Percentiles rank a stretch among this genome's conserved stretches.
Evolutionary conservation across 495 filamentous ascomycete genomes (phyloP).

Genomic region (Penicillium maclennaniae): DNA sequence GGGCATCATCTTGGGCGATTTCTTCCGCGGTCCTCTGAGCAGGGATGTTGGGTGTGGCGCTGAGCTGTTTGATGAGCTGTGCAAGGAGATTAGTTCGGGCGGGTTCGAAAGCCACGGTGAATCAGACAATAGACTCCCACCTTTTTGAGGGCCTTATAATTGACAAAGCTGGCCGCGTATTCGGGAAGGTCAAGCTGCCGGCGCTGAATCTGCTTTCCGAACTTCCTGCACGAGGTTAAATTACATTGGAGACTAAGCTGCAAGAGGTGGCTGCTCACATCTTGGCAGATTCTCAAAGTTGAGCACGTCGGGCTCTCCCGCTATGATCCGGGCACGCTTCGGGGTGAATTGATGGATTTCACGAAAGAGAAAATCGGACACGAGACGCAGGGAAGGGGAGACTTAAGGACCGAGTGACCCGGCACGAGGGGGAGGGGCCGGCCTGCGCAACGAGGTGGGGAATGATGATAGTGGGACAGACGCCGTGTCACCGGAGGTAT

Average conservation of each 20-base stretch:
- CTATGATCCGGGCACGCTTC: not conserved
- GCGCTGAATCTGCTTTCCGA: constrained; percentile 98
- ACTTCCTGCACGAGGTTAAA: constrained; percentile 67
- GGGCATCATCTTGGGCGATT: constrained; percentile 40
- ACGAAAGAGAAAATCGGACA: constrained; percentile 1
- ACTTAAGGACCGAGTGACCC: constrained; percentile 2
- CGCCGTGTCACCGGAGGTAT: constrained; percentile 14
- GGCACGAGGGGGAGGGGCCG: constrained; percentile 16
- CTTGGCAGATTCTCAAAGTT: constrained; percentile 20
- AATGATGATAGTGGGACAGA: constrained; percentile 23
- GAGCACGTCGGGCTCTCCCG: constrained; percentile 9
- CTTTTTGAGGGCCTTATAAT: constrained; percentile 99
- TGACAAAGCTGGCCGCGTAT: constrained; percentile 98
- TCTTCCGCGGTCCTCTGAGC: constrained; percentile 61
- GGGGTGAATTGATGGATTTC: not conserved
- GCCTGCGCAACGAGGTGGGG: constrained; percentile 17
- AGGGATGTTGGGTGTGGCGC: constrained; percentile 77
- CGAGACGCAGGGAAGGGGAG: constrained; percentile 4
- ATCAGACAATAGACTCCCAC: constrained; percentile 39
- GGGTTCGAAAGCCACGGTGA: not conserved
- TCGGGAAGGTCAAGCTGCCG: constrained; percentile 97
- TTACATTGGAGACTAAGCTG: not conserved
- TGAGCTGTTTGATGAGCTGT: constrained; percentile 97
- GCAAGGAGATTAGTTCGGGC: constrained; percentile 13
- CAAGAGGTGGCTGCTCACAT: constrained; percentile 29